Conservation (phyloP, 306 rosid species). For the Pterocarpus macrocarpus region DNA sequence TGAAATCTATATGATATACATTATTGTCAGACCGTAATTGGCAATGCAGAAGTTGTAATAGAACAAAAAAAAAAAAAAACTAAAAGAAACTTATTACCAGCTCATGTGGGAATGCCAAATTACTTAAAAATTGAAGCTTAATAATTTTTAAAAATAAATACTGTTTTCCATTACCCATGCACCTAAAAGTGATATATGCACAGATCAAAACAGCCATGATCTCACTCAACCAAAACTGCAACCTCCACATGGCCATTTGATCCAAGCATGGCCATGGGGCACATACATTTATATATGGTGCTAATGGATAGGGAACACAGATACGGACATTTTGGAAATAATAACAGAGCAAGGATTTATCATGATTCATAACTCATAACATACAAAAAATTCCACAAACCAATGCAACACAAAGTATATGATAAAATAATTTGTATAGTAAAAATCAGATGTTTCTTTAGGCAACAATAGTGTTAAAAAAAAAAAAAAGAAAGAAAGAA, state of each 20-base stretch:
- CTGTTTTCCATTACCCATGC: not conserved
- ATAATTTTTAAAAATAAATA: not conserved
- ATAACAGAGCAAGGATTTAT: too few species aligned
- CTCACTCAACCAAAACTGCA: conserved; percentile 12
- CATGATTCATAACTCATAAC: too few species aligned
- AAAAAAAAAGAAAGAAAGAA: too few species aligned
- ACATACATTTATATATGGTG: not conserved
- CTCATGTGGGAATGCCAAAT: conserved; percentile 4
- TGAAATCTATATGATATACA: not conserved
- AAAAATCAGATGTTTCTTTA: too few species aligned
- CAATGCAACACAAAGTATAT: too few species aligned
- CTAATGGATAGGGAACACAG: not conserved
- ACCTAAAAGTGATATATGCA: not conserved
- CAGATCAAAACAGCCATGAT: not conserved
- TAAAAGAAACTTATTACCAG: not conserved
- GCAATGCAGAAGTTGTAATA: not conserved
- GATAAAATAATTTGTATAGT: too few species aligned
- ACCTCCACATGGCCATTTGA: conserved; percentile 4
- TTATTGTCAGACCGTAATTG: not conserved
- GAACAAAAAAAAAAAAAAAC: not conserved
- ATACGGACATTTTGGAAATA: not conserved
- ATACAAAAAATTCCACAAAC: too few species aligned
- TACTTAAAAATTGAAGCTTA: not conserved
- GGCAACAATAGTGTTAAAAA: too few species aligned
- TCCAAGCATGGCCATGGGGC: not conserved